phyloP scores from a whole-genome alignment of 352 stramenopile genomes.

The Globisporangium orthogonon region DNA sequence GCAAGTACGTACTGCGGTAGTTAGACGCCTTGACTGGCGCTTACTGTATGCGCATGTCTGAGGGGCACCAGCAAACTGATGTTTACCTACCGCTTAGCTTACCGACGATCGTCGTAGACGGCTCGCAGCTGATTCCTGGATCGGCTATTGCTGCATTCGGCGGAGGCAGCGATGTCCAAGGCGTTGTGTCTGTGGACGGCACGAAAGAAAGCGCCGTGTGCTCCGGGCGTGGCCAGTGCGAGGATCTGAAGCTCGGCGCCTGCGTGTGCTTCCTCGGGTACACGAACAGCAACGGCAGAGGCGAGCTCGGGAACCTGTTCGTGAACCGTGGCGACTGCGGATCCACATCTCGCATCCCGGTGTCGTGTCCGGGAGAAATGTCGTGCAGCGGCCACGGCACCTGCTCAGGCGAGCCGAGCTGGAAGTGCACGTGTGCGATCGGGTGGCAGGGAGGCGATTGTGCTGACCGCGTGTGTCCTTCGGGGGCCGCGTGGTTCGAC shows the following conservation, averaged over 20 bases:
- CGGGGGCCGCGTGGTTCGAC: slow-evolving; percentile 53
- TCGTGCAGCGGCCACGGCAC: slow-evolving; percentile 73
- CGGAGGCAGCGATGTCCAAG: slow-evolving; percentile 17
- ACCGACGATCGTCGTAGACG: slow-evolving; percentile 46
- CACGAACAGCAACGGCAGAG: slow-evolving; percentile 56
- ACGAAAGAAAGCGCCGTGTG: slow-evolving; percentile 69
- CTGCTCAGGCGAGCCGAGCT: slow-evolving; percentile 46
- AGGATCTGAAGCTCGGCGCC: slow-evolving; percentile 45
- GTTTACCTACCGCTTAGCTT: slow-evolving; percentile 21
- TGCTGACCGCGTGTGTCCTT: slow-evolving; percentile 57
- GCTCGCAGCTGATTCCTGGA: slow-evolving; percentile 18
- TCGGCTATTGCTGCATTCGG: slow-evolving; percentile 25
- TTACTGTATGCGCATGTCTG: neutral
- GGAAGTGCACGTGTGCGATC: slow-evolving; percentile 58
- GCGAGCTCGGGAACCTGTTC: slow-evolving; percentile 28
- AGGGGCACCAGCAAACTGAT: neutral
- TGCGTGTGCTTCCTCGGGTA: slow-evolving; percentile 64
- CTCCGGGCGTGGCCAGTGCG: slow-evolving; percentile 57
- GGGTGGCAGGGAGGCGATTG: slow-evolving; percentile 78
- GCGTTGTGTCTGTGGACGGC: slow-evolving; percentile 33
- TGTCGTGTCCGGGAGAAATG: slow-evolving; percentile 61
- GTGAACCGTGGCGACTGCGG: slow-evolving; percentile 69
- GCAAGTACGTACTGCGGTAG: slow-evolving; percentile 37
- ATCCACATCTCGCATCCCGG: slow-evolving; percentile 40
- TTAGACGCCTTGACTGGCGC: neutral